Conservation (phyloP, 345 rosid genomes). For the Aurinia saxatilis region DNA sequence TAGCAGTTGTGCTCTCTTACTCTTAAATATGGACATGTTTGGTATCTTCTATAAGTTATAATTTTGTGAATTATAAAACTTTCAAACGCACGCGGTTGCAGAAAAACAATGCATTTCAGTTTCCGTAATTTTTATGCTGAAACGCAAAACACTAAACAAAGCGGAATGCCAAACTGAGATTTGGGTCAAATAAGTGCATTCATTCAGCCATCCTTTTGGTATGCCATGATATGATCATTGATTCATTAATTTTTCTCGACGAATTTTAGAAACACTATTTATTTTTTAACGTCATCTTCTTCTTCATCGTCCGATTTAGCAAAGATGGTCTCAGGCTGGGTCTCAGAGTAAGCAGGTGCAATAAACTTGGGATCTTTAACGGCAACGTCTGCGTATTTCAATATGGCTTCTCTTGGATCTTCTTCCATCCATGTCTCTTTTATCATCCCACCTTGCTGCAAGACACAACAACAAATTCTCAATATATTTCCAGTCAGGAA, state of each 20-base stretch:
- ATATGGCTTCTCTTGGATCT: constrained; percentile 97
- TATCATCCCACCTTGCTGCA: constrained; percentile 99
- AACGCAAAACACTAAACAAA: too few relatives aligned
- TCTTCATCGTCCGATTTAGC: constrained; percentile 83
- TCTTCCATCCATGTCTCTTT: constrained; percentile 99
- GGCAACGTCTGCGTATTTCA: constrained; percentile 89
- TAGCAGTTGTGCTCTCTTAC: not conserved
- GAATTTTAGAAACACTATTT: not conserved
- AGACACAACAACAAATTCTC: not conserved
- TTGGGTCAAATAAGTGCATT: not conserved
- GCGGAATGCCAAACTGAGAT: too few relatives aligned
- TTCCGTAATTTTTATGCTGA: not conserved
- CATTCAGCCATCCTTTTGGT: not conserved
- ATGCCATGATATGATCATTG: not conserved
- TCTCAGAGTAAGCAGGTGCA: constrained; percentile 92
- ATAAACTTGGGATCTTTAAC: constrained; percentile 86
- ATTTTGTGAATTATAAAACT: too few relatives aligned
- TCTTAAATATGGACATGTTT: too few relatives aligned
- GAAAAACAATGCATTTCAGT: not conserved
- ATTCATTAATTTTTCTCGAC: too few relatives aligned
- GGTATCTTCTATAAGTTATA: too few relatives aligned
- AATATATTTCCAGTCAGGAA: not conserved
- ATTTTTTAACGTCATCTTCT: constrained; percentile 31
- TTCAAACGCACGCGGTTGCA: too few relatives aligned
- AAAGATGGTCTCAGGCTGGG: constrained; percentile 86